Evolutionary conservation across 176 grass and related monocot genomes (phyloP).

Genomic region (Musa schizocarpa): DNA sequence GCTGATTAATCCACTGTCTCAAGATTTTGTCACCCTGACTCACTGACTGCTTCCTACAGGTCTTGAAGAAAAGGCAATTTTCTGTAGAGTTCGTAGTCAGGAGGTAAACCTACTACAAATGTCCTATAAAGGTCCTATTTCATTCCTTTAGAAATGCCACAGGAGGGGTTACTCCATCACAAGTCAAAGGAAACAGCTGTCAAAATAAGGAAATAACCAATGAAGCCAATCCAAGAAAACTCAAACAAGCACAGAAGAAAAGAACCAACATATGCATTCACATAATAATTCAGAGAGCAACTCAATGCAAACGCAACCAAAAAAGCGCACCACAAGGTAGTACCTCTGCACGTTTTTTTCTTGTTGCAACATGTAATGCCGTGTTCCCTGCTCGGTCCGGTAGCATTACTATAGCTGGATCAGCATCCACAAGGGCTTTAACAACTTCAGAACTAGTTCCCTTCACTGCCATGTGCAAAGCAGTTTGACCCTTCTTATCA

Average conservation of each 20-base stretch:
- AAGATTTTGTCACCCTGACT: too few species aligned
- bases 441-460: slow-evolving; percentile 57
- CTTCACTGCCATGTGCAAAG: slow-evolving; percentile 92
- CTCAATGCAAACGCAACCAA: not conserved
- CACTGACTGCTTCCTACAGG: too few species aligned
- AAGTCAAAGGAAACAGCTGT: too few species aligned
- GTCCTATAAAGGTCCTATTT: too few species aligned
- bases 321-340: not conserved
- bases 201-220: too few species aligned
- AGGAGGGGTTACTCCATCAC: too few species aligned
- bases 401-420: slow-evolving; percentile 85
- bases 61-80: too few species aligned
- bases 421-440: slow-evolving; percentile 62
- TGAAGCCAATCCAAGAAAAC: not conserved
- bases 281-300: too few species aligned
- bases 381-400: slow-evolving; percentile 84
- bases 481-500: slow-evolving; percentile 96
- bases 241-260: not conserved
- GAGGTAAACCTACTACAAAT: too few species aligned
- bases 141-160: too few species aligned
- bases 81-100: too few species aligned
- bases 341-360: slow-evolving; percentile 95
- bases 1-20: too few species aligned
- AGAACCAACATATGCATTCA: not conserved
- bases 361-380: slow-evolving; percentile 82